phyloP scores from a whole-genome alignment of 345 rosid genomes.

The Linum usitatissimum region DNA sequence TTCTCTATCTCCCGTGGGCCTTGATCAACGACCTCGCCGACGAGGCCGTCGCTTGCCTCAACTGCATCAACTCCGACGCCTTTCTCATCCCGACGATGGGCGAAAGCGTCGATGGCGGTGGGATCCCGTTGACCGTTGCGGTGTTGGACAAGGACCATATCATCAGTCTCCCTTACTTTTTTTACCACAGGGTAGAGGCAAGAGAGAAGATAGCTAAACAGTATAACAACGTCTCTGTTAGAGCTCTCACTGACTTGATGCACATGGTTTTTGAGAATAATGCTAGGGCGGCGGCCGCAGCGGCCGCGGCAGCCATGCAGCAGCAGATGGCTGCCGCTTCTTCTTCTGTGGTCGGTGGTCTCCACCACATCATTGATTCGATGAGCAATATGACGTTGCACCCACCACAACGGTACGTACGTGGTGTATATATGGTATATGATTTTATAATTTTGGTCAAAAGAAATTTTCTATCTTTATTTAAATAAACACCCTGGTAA shows the following conservation, averaged over 20 bases:
- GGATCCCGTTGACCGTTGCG: slow-evolving; percentile 23
- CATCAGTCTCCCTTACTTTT: slow-evolving; percentile 19
- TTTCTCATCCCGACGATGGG: background rate
- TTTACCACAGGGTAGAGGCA: slow-evolving; percentile 15
- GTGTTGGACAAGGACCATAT: slow-evolving; percentile 20
- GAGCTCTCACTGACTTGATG: slow-evolving; percentile 33
- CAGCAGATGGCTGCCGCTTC: background rate
- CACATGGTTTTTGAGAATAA: slow-evolving; percentile 22
- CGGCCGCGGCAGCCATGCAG: background rate
- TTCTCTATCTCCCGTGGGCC: slow-evolving; percentile 23
- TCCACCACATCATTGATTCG: background rate
- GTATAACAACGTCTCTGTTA: slow-evolving; percentile 23
- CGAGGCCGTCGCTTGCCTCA: slow-evolving; percentile 34
- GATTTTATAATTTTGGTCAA: too few relatives aligned
- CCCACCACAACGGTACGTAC: too few relatives aligned
- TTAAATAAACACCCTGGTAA: too few relatives aligned
- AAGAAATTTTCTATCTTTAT: too few relatives aligned
- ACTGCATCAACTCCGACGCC: slow-evolving; percentile 13
- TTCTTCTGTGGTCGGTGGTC: background rate
- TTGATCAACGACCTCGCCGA: slow-evolving; percentile 33
- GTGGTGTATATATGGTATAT: too few relatives aligned
- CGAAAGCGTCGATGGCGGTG: slow-evolving; percentile 13
- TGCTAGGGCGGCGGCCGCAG: background rate
- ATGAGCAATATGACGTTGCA: too few relatives aligned
- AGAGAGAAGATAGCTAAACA: slow-evolving; percentile 19